Evolutionary conservation across 2,329 filamentous ascomycete genomes (phyloP).

Genomic region (Magnaporthiopsis poae): DNA sequence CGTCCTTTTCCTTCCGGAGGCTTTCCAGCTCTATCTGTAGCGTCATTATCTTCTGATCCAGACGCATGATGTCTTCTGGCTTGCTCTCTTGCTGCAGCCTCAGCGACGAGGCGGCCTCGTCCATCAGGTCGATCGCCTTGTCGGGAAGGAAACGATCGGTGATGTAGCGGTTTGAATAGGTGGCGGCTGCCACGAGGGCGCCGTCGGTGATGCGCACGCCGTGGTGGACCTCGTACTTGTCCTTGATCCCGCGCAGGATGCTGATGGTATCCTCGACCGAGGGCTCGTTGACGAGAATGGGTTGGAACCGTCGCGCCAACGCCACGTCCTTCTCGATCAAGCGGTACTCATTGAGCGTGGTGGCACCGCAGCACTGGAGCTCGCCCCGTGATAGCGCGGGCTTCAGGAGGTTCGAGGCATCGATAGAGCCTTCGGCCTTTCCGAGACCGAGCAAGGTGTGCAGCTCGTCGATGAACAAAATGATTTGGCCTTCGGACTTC

Average conservation of each 20-base stretch:
- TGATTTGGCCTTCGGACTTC: constrained; percentile 77
- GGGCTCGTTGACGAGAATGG: constrained; percentile 86
- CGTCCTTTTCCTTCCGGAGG: constrained; percentile 83
- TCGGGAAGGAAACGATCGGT: constrained; percentile 92
- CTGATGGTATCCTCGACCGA: constrained; percentile 87
- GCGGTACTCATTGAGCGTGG: constrained; percentile 77
- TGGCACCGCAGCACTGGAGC: constrained; percentile 89
- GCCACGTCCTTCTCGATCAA: constrained; percentile 94
- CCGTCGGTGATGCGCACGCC: constrained; percentile 90
- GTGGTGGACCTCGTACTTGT: constrained; percentile 94
- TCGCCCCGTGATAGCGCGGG: constrained; percentile 87
- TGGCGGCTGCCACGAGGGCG: constrained; percentile 81
- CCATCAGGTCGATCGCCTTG: constrained; percentile 93
- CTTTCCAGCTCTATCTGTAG: constrained; percentile 96
- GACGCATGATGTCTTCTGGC: constrained; percentile 81
- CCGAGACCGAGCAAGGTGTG: constrained; percentile 86
- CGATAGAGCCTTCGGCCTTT: constrained; percentile 91
- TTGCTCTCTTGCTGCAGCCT: constrained; percentile 93
- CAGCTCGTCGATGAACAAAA: constrained; percentile 89
- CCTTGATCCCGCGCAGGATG: constrained; percentile 91
- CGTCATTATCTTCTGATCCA: constrained; percentile 93
- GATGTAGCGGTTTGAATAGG: constrained; percentile 90
- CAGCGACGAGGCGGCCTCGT: constrained; percentile 84
- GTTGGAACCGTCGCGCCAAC: constrained; percentile 83
- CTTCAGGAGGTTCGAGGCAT: constrained; percentile 89